Base-by-base conservation (phyloP, 2,329 filamentous ascomycete species). In the Aspergillus novoparasiticus region DNA sequence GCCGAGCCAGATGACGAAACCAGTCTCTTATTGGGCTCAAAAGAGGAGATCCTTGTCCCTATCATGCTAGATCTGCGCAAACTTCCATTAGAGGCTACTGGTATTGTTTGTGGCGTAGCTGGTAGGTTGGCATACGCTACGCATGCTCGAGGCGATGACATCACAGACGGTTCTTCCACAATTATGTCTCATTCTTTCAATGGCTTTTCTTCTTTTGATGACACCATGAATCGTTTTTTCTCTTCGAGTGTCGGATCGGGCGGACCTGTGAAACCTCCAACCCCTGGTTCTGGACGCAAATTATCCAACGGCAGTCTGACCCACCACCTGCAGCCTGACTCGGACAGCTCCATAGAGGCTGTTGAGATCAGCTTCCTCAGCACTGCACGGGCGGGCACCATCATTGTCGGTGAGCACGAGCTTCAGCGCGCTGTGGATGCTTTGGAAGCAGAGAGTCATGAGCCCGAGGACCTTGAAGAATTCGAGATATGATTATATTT, bases 91-190 rank as follows among this genome's bases (percentile, higher is more conserved):
- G 93, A 97, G 76, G 93, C 93, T 9, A 96, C 94, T 0, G 94
- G 94, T 26, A 97, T 99, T 62, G 93, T 99, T 4, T 97, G 94
- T 69, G 94, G 95, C 32, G 92, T 99, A 2, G 94, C 94, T 0
- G 92, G 93, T 30, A 86, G 89, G 60, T 83, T 98, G 32, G 90
- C 93, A 0, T 87, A 91, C 57, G 91, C 91, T 53, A 89, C 92
- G 76, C 79, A 83, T 60, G 80, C 80, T 69, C 75, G 76, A 64
- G 48, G 28, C 8, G 75, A 67, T 21, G 72, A 71, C 55, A 59
- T 56, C 34, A 72, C 69, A 8, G 32, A 55, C 5, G 70, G 70
- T 62, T 65, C 50, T 61, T 71, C 59, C 45, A 63, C 57, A 21
- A 60, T 61, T 57, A 58, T 63, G 51, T 66, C 66, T 36, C 64